These are phyloP conservation scores for Apophysomyces trapeziformis DNA, from an alignment of 371 early-diverging fungal genomes.

Conservation along the genomic window DNA sequence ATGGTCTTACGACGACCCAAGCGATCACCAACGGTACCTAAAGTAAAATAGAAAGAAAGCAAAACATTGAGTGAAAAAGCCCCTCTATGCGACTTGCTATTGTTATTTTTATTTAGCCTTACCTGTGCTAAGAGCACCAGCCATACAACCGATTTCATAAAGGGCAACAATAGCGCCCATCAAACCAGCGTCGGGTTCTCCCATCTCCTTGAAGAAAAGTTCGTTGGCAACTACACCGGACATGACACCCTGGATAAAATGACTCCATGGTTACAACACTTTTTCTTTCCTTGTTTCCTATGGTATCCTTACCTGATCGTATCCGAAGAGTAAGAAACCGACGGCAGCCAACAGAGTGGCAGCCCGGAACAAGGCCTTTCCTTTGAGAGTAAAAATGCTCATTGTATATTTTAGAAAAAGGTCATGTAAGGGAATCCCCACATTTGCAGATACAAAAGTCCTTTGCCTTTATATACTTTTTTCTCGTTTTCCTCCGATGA, in stretches of 20 bases:
- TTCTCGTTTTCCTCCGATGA: background rate
- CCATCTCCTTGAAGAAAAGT: slow-evolving; percentile 38
- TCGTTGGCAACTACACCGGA: slow-evolving; percentile 49
- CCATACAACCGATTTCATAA: slow-evolving; percentile 41
- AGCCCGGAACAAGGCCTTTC: slow-evolving; percentile 41
- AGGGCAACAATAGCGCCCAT: slow-evolving; percentile 36
- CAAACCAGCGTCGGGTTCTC: slow-evolving; percentile 34
- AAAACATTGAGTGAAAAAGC: background rate
- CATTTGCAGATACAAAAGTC: background rate
- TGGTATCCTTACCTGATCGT: slow-evolving; percentile 42
- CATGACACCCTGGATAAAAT: slow-evolving; percentile 43
- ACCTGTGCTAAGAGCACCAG: slow-evolving; percentile 34
- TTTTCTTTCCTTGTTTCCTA: background rate
- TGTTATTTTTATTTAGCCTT: background rate
- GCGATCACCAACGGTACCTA: slow-evolving; percentile 29
- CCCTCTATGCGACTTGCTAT: background rate
- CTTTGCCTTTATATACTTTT: slow-evolving; percentile 6
- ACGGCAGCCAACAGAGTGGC: slow-evolving; percentile 49
- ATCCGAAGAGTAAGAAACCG: slow-evolving; percentile 58
- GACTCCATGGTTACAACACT: too few species aligned
- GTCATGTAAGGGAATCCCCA: slow-evolving; percentile 10
- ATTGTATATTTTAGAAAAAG: slow-evolving; percentile 27
- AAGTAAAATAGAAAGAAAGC: background rate
- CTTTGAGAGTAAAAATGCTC: slow-evolving; percentile 36
- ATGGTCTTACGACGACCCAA: slow-evolving; percentile 45